phyloP scores from a whole-genome alignment of 768 basidiomycete species.

The Mycena amicta region DNA sequence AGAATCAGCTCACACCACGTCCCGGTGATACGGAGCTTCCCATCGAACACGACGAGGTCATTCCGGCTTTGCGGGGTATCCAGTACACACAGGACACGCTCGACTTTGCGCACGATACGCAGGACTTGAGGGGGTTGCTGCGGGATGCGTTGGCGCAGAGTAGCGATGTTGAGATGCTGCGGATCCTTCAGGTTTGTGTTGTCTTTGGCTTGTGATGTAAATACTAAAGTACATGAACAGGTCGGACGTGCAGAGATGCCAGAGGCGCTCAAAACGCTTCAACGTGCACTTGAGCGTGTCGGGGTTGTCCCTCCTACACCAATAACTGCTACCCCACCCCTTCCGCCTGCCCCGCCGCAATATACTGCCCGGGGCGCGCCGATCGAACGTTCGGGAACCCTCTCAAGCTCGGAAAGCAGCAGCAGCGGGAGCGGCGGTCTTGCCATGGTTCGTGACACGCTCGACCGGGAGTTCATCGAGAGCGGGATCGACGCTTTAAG shows the following conservation, averaged over 20 bases:
- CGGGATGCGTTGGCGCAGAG: slow-evolving; percentile 56
- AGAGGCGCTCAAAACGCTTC: slow-evolving; percentile 80
- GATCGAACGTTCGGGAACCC: slow-evolving; percentile 13
- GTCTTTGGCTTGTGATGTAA: background rate
- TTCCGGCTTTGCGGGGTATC: background rate
- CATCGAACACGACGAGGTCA: background rate
- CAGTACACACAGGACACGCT: background rate
- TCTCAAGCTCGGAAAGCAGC: slow-evolving; percentile 18
- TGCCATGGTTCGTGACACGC: slow-evolving; percentile 39
- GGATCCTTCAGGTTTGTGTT: slow-evolving; percentile 50
- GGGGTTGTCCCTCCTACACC: slow-evolving; percentile 12
- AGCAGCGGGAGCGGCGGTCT: slow-evolving; percentile 1
- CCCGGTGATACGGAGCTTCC: background rate
- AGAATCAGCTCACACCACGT: slow-evolving; percentile 55
- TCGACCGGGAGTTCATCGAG: slow-evolving; percentile 73
- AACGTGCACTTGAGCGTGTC: slow-evolving; percentile 61
- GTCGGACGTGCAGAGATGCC: slow-evolving; percentile 70
- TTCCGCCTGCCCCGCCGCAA: slow-evolving; percentile 8
- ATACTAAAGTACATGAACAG: slow-evolving; percentile 14
- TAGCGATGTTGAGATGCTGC: slow-evolving; percentile 66
- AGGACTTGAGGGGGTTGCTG: slow-evolving; percentile 61
- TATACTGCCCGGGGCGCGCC: slow-evolving; percentile 10
- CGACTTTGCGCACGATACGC: slow-evolving; percentile 47
- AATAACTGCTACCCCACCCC: background rate
- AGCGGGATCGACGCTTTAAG: slow-evolving; percentile 71